Conservation (phyloP, 306 rosid genomes). For the Carpinus fangiana region DNA sequence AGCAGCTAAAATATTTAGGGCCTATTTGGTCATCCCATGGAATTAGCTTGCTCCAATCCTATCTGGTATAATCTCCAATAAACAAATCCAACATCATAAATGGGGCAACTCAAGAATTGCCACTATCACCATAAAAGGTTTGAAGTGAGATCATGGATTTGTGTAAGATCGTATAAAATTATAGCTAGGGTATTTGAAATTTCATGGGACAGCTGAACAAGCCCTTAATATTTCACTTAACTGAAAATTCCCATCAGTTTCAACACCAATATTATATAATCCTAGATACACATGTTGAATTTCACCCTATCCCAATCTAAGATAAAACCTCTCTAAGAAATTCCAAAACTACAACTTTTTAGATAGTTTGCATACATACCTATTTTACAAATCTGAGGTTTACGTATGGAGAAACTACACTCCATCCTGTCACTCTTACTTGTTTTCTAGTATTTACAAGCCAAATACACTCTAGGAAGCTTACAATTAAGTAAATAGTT, state of each 20-base stretch:
- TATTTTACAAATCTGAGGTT: not conserved
- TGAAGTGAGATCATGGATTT: not conserved
- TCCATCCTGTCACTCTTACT: not conserved
- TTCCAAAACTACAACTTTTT: not conserved
- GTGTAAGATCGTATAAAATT: not conserved
- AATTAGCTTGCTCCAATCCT: not conserved
- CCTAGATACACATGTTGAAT: not conserved
- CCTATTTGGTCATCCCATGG: not conserved
- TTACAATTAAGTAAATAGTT: not conserved
- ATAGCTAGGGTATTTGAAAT: not conserved
- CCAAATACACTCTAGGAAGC: not conserved
- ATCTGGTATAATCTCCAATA: not conserved
- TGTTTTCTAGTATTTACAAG: not conserved
- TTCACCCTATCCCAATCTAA: not conserved
- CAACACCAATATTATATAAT: not conserved
- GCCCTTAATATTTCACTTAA: not conserved
- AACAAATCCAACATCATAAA: not conserved
- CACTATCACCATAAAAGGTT: not conserved
- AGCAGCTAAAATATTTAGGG: not conserved
- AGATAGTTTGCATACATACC: not conserved
- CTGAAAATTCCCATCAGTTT: not conserved
- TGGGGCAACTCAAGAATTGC: not conserved
- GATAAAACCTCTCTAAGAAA: not conserved
- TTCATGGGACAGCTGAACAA: not conserved
- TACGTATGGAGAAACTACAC: not conserved